Evolutionary conservation across 2,329 filamentous ascomycete genomes (phyloP), one percentile per base, ranked within the genome.

Genomic region (Penicillium sp.): DNA sequence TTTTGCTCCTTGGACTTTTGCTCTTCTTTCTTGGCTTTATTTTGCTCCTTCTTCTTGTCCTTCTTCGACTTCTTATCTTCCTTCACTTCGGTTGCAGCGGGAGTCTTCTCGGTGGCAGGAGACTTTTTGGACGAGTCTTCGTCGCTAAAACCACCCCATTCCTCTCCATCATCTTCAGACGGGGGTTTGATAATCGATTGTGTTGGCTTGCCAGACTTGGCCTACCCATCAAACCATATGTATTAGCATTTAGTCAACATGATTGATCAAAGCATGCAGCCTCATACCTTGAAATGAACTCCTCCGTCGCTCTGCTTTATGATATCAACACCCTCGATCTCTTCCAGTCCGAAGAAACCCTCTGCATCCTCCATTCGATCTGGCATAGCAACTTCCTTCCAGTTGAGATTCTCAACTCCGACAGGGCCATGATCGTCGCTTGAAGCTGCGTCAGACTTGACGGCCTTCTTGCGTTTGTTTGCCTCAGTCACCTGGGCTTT

Each of bases 241-340:
- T n/a, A 36, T 43, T 50, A 57, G 29, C 19, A 4, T 29, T 13
- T 9, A 41, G 38, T 63, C 21, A 19, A 38, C 12, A 23, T 25
- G 49, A 50, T 56, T 38, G 15, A 62, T 19, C 3, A 9, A 25
- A 47, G 19, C 12, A 35, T 23, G 19, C 27, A 23, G 23, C 5
- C 7, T 45, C 63, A 29, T 70, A 78, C 78, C 72, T 75, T 75
- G 61, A 78, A 80, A 55, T 72, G 70, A 41, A 80, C 54, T 38
- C 75, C 66, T 36, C 78, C 81, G 52, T 81, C 77, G 8, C 86
- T 86, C 31, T 88, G 81, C 61, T 83, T 85, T 42, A 96, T 79
- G n/a, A 99, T 82, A 31, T 96, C 90, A 1, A 99, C 90, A 51
- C 90, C 91, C 17, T 96, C 90, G 47, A 97, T 88, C 68, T 97